These are phyloP conservation scores for Globisporangium nodosum DNA, from an alignment of 352 stramenopile species.

Conservation along the genomic window DNA sequence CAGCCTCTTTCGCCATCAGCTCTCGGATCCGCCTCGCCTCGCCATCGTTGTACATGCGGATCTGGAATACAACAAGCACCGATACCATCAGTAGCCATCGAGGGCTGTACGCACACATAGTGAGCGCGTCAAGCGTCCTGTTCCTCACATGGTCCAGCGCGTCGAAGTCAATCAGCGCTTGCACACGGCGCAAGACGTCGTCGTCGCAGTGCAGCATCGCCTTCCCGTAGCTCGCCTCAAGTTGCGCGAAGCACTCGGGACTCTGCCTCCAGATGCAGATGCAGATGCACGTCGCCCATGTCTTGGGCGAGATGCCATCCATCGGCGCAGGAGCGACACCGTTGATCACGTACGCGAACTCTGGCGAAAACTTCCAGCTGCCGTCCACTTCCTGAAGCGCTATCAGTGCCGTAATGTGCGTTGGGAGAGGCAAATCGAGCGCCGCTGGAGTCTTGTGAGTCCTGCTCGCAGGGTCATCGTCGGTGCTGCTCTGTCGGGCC, in stretches of 20 bases:
- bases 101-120: background rate
- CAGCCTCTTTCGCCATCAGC: constrained; percentile 31
- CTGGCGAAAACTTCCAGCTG: constrained; percentile 55
- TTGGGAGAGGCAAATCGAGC: constrained; percentile 26
- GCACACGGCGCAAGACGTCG: constrained; percentile 37
- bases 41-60: constrained; percentile 49
- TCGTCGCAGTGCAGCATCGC: constrained; percentile 63
- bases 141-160: constrained; percentile 26
- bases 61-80: constrained; percentile 19
- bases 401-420: constrained; percentile 33
- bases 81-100: background rate
- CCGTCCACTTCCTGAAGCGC: constrained; percentile 52
- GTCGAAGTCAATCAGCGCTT: constrained; percentile 33
- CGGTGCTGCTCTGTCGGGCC: background rate
- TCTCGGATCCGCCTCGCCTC: constrained; percentile 45
- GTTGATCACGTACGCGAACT: constrained; percentile 52
- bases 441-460: constrained; percentile 6
- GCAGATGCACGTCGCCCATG: constrained; percentile 58
- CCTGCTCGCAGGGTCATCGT: background rate
- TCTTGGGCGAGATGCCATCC: constrained; percentile 39
- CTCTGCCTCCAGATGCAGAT: constrained; percentile 49
- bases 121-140: background rate
- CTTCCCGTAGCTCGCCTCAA: constrained; percentile 48
- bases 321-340: constrained; percentile 30
- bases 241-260: constrained; percentile 52